Evolutionary conservation across 2,329 filamentous ascomycete genomes (phyloP), one percentile per base, ranked within the genome.

Genomic region (Beauveria scarabaeidicola): DNA sequence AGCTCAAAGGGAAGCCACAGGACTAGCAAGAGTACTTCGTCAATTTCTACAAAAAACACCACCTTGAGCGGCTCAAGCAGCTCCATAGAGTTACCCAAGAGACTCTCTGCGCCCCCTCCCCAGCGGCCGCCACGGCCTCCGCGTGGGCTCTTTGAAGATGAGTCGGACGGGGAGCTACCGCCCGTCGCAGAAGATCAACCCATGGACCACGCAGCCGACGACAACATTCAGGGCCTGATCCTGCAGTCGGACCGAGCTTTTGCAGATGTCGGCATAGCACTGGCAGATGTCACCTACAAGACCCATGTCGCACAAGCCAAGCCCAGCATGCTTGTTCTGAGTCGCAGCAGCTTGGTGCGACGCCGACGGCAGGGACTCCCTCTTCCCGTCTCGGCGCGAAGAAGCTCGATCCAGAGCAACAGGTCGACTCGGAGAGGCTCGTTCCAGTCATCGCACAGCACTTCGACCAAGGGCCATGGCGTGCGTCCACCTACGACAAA

Each of bases 221-320:
- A 75, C 43, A 73, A 73, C 60, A 69, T 79, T 3, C 72, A 77
- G 56, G 71, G 76, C 62, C 72, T 82, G 62, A 78, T 80, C 51
- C 70, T 72, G 62, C 75, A 81, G 64, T 76, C 78, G 4, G 78
- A 82, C 61, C 73, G 77, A 60, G 78, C 79, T 29, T 81, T 81
- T 68, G 73, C 75, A 66, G 73, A 74, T 13, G 74, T 78, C 25
- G 75, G 73, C 3, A 70, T 67, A 54, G 73, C 74, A 19, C 67
- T 81, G 43, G 70, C 69, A 40, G 72, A 78, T 56, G 71, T 73
- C 19, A 32, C 57, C 4, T 53, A 59, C 69, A 69, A 60, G 61
- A 38, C 57, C 3, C n/a, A 41, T 13, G 57, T 53, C 50, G 41
- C 57, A 48, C 57, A 59, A 40, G 11, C 50, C 17, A 25, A 23